A percentile compares a stretch with the other conserved stretches of the same genome.
phyloP scores from a whole-genome alignment of 2,329 filamentous ascomycete species.

The Ophiosphaerella korrae region DNA sequence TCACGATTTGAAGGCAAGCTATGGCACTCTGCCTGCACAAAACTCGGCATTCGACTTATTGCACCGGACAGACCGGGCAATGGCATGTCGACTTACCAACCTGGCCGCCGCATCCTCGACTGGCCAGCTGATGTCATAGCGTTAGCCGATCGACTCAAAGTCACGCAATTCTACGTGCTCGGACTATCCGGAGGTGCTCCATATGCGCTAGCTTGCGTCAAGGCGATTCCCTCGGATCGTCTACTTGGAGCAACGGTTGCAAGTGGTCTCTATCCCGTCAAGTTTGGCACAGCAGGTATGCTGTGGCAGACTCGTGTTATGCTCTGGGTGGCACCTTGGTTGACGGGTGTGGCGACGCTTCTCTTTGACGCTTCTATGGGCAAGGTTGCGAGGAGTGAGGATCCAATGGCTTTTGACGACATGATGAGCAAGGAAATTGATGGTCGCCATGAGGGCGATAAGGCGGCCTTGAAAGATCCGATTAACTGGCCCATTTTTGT shows the following conservation, averaged over 20 bases:
- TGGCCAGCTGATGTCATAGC: constrained; percentile 51
- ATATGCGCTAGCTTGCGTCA: constrained; percentile 55
- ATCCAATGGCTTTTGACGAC: constrained; percentile 33
- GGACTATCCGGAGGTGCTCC: constrained; percentile 56
- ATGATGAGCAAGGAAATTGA: constrained; percentile 28
- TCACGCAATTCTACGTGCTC: constrained; percentile 51
- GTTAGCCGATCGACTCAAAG: constrained; percentile 48
- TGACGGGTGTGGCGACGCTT: constrained; percentile 22
- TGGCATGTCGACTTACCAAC: constrained; percentile 49
- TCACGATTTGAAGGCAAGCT: constrained; percentile 50
- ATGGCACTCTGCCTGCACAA: constrained; percentile 41
- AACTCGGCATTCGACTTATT: constrained; percentile 48
- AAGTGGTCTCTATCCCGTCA: constrained; percentile 31
- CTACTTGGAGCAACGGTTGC: constrained; percentile 31
- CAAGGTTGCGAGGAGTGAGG: constrained; percentile 28
- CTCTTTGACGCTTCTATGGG: constrained; percentile 32
- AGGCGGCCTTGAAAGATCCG: constrained; percentile 25
- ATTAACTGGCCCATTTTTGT: constrained; percentile 29
- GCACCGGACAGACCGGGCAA: constrained; percentile 52
- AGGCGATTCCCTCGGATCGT: constrained; percentile 39
- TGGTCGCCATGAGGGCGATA: constrained; percentile 23
- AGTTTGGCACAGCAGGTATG: constrained; percentile 36
- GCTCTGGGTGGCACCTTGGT: constrained; percentile 34
- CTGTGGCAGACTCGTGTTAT: constrained; percentile 24
- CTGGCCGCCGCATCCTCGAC: constrained; percentile 46